Base-by-base conservation (phyloP, 2,329 filamentous ascomycete genomes). In the Aspergillus pseudotamarii region DNA sequence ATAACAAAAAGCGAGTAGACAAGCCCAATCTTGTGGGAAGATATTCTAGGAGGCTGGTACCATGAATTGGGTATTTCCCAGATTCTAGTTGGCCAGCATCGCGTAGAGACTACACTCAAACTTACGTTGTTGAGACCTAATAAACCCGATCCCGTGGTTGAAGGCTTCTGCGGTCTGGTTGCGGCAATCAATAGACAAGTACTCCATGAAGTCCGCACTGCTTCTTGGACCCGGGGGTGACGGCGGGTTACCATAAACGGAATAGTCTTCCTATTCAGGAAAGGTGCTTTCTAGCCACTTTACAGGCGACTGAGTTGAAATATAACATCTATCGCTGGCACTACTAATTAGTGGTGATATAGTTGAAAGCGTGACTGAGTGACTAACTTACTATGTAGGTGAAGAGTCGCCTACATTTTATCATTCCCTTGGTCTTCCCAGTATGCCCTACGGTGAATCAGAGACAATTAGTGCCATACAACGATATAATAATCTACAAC, bases 1-100 rank as follows among this genome's bases (percentile, higher is more conserved):
- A 77, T 78, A 58, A 66, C 58, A 60, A 61, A 53, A 38, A 34
- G 21, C 38, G 23, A 36, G 30, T 26, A 23, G n/a, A n/a, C 16
- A 41, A 41, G n/a, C 34, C 19, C 48, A 38, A 36, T 34, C 32
- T 34, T 11, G 62, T 66, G 16, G 58, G 41, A 63, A 46, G 51
- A 48, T 61, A 36, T n/a, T 38, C 28, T 32, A 43, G 19, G 26
- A 54, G 28, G 30, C 38, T 57, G 50, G 56, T 46, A 38, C 23
- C n/a, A 55, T 32, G n/a, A 30, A 23, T 16, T 54, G 46, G 53
- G 16, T 26, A 57, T 26, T 55, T 55, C 32, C 34, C n/a, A 38
- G 6, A 55, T 32, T 12, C 41, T 59, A 63, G 57, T 57, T 48
- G 30, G 21, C 32, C 50, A 11, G 36, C 50, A 59, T 59, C 21